These are phyloP conservation scores for Ceratocystis variospora DNA, from an alignment of 2,329 filamentous ascomycete species.

Conservation along the genomic window DNA sequence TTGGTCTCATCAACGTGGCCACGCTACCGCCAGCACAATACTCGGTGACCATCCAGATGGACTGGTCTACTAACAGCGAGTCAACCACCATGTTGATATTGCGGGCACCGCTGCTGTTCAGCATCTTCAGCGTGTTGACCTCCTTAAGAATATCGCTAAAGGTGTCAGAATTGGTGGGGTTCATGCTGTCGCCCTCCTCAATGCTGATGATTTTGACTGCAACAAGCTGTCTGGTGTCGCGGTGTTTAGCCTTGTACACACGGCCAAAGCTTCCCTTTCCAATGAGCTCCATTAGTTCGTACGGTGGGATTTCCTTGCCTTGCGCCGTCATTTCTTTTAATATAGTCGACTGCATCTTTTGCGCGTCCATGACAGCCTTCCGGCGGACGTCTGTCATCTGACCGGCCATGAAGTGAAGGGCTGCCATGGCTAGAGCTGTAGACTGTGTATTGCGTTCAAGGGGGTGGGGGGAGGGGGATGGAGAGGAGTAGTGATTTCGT, in stretches of 20 bases:
- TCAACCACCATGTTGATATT: conserved; percentile 55
- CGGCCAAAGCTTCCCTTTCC: conserved; percentile 53
- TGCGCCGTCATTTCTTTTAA: conserved; percentile 43
- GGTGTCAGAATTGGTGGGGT: conserved; percentile 40
- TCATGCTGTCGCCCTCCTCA: conserved; percentile 51
- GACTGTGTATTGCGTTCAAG: neutral
- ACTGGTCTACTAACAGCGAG: conserved; percentile 46
- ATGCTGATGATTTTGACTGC: conserved; percentile 66
- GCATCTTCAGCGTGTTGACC: conserved; percentile 41
- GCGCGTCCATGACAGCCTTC: conserved; percentile 46
- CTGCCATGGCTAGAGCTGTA: conserved; percentile 7
- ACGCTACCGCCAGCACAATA: conserved; percentile 56
- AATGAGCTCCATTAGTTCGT: conserved; percentile 48
- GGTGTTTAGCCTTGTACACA: conserved; percentile 44
- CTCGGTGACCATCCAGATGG: conserved; percentile 57
- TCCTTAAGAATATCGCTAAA: conserved; percentile 40
- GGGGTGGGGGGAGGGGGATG: neutral
- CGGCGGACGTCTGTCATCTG: conserved; percentile 16
- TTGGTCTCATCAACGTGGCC: conserved; percentile 40
- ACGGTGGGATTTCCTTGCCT: conserved; percentile 42
- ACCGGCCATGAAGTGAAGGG: conserved; percentile 16
- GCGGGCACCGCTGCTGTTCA: conserved; percentile 46
- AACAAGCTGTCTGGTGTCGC: conserved; percentile 35
- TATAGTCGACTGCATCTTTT: conserved; percentile 46
- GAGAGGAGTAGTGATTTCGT: neutral